These are phyloP conservation scores for Leishmania mexicana DNA, from an alignment of 208 protist species.

Conservation along the genomic window DNA sequence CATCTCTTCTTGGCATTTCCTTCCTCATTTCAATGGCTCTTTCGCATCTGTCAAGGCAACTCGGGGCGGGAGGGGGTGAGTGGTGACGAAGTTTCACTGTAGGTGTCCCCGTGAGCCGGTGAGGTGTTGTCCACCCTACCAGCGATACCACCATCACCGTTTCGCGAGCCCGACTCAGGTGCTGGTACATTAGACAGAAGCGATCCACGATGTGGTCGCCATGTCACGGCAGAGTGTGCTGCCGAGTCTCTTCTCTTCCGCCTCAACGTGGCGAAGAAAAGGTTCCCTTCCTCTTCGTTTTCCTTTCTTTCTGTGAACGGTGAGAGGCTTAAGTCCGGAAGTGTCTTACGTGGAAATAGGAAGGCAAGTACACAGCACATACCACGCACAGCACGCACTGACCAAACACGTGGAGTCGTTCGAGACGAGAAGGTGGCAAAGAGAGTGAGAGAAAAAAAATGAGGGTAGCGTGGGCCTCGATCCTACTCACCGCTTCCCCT, in stretches of 20 bases:
- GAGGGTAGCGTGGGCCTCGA: not conserved
- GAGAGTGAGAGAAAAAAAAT: not conserved
- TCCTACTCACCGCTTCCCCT: not conserved
- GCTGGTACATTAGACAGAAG: not conserved
- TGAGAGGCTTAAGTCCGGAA: not conserved
- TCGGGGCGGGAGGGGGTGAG: not conserved
- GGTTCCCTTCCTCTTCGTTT: not conserved
- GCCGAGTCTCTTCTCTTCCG: not conserved
- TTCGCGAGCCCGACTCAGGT: not conserved
- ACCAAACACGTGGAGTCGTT: not conserved
- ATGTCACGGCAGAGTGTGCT: not conserved
- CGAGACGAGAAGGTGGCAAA: not conserved
- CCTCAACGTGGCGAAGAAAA: not conserved
- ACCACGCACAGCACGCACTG: not conserved
- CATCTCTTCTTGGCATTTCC: not conserved
- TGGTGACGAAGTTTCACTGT: not conserved
- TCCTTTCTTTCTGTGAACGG: not conserved
- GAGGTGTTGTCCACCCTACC: not conserved
- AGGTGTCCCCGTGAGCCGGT: not conserved
- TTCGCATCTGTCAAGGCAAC: not conserved
- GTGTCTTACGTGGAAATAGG: not conserved
- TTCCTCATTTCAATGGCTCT: not conserved
- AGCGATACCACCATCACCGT: not conserved
- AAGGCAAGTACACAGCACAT: not conserved
- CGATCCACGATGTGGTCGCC: not conserved